Evolutionary conservation across 306 rosid species (phyloP).

Genomic region (Glycine tomentella): DNA sequence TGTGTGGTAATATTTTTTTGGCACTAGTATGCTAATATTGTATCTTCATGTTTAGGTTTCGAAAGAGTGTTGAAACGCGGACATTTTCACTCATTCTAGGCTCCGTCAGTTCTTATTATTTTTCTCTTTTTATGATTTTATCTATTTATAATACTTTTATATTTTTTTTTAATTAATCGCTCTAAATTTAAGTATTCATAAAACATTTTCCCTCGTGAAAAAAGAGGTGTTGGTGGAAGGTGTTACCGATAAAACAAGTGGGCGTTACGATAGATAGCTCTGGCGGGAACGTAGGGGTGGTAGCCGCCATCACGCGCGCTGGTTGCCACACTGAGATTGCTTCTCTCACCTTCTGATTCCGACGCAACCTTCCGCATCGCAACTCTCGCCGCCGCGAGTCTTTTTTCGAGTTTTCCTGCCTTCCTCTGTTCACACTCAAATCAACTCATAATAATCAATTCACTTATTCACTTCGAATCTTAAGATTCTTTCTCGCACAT

Average conservation of each 20-base stretch:
- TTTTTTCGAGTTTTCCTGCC: slow-evolving; percentile 31
- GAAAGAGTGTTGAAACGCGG: no score
- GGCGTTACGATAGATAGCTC: slow-evolving; percentile 43
- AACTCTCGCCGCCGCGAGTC: slow-evolving; percentile 49
- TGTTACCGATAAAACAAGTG: slow-evolving; percentile 49
- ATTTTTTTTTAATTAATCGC: not conserved
- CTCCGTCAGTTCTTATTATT: not conserved
- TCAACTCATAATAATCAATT: not conserved
- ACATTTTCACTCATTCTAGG: not conserved
- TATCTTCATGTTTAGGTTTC: no score
- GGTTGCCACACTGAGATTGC: not conserved
- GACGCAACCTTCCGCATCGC: slow-evolving; percentile 40
- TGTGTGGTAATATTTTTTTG: no score
- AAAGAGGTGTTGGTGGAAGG: not conserved
- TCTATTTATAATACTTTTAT: not conserved
- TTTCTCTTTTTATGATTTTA: not conserved
- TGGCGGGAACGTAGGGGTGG: slow-evolving; percentile 26
- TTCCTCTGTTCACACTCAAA: slow-evolving; percentile 37
- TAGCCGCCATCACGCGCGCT: not conserved
- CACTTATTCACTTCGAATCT: not conserved
- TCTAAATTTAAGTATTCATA: no score
- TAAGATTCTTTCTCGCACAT: not conserved
- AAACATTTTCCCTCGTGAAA: not conserved
- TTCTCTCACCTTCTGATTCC: slow-evolving; percentile 8
- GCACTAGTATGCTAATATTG: no score